phyloP scores from a whole-genome alignment of 225 moss, liverwort and hornwort species.

The Sphagnum contortum region DNA sequence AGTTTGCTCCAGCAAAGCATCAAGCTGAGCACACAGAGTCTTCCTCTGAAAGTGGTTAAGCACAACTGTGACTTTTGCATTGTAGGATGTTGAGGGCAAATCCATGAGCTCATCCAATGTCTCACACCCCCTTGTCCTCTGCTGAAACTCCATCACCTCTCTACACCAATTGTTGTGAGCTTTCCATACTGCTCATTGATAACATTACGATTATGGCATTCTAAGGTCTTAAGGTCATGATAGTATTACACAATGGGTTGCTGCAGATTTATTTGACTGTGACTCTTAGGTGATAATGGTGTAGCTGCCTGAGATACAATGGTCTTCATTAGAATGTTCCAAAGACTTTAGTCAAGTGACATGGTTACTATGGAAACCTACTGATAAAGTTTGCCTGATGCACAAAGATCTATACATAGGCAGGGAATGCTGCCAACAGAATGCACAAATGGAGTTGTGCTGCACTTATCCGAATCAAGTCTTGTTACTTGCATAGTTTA shows the following conservation, averaged over 20 bases:
- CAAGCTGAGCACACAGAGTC: conserved; percentile 84
- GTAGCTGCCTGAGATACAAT: too few relatives aligned
- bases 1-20: conserved; percentile 62
- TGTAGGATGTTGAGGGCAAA: conserved; percentile 43
- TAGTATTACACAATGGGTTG: not conserved
- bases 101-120: conserved; percentile 80
- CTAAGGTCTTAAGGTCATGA: not conserved
- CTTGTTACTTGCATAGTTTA: too few relatives aligned
- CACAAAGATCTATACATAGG: too few relatives aligned
- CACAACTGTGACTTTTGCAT: conserved; percentile 65
- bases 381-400: too few relatives aligned
- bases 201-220: not conserved
- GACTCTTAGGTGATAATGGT: too few relatives aligned
- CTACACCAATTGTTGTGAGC: conserved; percentile 6
- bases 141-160: conserved; percentile 68
- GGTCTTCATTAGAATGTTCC: too few relatives aligned
- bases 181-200: not conserved
- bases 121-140: conserved; percentile 61
- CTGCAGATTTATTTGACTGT: not conserved
- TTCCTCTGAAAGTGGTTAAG: conserved; percentile 84
- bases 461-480: too few relatives aligned
- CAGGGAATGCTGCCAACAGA: too few relatives aligned
- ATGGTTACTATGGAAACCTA: too few relatives aligned
- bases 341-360: too few relatives aligned
- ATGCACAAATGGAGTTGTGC: too few relatives aligned